Conservation (phyloP, 805 yeast genomes). For the Teunomyces gatunensis region DNA sequence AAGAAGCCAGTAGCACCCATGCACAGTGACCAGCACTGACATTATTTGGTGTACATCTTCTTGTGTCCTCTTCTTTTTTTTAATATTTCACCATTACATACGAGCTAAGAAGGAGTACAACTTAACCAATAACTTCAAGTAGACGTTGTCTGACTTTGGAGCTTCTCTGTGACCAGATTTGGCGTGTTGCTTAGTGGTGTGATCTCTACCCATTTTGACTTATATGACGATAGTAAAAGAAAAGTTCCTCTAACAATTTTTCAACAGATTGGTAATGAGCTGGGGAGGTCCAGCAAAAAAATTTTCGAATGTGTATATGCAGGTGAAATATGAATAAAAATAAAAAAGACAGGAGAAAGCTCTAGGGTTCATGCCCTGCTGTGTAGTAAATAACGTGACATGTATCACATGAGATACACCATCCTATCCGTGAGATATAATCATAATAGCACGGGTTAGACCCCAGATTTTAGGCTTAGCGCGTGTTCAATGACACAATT, state of each 20-base stretch:
- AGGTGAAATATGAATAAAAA: background rate
- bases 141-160: conserved; percentile 99
- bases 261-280: background rate
- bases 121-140: conserved; percentile 97
- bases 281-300: background rate
- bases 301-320: background rate
- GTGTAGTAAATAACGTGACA: background rate
- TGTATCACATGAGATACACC: background rate
- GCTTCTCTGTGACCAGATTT: conserved; percentile 96
- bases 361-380: background rate
- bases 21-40: conserved; percentile 1
- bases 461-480: background rate
- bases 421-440: background rate
- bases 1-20: conserved; percentile 4
- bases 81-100: conserved; percentile 50
- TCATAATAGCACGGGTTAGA: background rate
- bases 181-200: conserved; percentile 92
- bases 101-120: conserved; percentile 99
- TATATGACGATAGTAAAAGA: conserved; percentile 5
- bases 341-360: background rate
- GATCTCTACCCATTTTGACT: conserved; percentile 89
- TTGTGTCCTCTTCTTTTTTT: background rate
- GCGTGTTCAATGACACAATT: conserved; percentile 28
- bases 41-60: conserved; percentile 2
- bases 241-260: conserved; percentile 2